A percentile compares a stretch with the other conserved stretches of the same genome.
These are phyloP conservation scores for Botrytis tulipae DNA, from an alignment of 2,329 filamentous ascomycete genomes.

Conservation along the genomic window DNA sequence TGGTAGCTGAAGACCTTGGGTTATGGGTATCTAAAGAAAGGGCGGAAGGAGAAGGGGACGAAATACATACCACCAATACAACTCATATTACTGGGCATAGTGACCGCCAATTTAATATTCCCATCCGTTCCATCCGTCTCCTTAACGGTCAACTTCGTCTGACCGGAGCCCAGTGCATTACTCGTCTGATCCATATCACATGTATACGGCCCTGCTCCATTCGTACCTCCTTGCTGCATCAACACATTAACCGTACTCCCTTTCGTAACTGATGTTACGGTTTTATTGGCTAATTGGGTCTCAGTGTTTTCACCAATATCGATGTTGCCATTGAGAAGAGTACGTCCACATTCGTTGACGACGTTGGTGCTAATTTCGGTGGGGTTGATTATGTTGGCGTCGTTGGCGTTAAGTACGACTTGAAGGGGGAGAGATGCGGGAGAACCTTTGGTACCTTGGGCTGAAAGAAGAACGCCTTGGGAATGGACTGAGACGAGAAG, in stretches of 20 bases:
- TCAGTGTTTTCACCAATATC: slow-evolving; percentile 58
- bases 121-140: background rate
- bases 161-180: background rate
- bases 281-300: slow-evolving; percentile 46
- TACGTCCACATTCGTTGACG: slow-evolving; percentile 62
- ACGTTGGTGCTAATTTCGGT: slow-evolving; percentile 51
- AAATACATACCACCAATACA: slow-evolving; percentile 3
- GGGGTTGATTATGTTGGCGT: slow-evolving; percentile 62
- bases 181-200: slow-evolving; percentile 53
- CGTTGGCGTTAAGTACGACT: slow-evolving; percentile 60
- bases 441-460: slow-evolving; percentile 11
- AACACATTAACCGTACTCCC: slow-evolving; percentile 50
- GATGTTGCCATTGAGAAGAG: slow-evolving; percentile 59
- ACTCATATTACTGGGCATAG: slow-evolving; percentile 7
- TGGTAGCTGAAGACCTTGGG: too few species aligned
- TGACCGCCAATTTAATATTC: slow-evolving; percentile 1
- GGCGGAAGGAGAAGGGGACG: too few species aligned
- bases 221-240: slow-evolving; percentile 53
- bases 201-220: slow-evolving; percentile 54
- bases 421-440: slow-evolving; percentile 5
- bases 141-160: slow-evolving; percentile 6
- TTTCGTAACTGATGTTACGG: slow-evolving; percentile 50
- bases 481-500: background rate
- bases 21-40: background rate
- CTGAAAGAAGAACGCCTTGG: slow-evolving; percentile 11